A percentile compares a stretch with the other conserved stretches of the same genome.
These are phyloP conservation scores for Euphorbia lathyris DNA, from an alignment of 345 rosid genomes.

Conservation along the genomic window DNA sequence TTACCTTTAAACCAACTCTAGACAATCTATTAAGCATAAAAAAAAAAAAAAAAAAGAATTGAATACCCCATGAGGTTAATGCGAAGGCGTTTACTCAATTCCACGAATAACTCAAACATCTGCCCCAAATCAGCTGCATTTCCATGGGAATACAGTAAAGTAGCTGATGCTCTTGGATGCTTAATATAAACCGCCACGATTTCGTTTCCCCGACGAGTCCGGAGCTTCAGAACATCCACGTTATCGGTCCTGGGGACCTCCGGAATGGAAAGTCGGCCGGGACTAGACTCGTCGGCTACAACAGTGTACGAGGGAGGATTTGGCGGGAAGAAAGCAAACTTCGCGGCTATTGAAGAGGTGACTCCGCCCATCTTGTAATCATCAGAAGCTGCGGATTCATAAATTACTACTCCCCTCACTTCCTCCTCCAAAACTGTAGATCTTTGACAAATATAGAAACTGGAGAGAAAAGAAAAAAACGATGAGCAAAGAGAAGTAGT, in stretches of 20 bases:
- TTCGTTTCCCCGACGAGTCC: conserved; percentile 72
- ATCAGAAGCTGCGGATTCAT: conserved; percentile 41
- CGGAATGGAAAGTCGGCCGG: conserved; percentile 49
- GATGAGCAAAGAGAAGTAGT: not conserved
- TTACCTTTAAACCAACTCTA: not conserved
- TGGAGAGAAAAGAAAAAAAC: not conserved
- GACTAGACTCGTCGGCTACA: conserved; percentile 40
- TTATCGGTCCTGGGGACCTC: conserved; percentile 58
- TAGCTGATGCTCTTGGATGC: conserved; percentile 69
- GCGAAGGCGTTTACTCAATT: conserved; percentile 76
- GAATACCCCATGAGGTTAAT: conserved; percentile 85
- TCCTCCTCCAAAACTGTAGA: conserved; percentile 8
- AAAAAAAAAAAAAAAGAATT: conserved; percentile 3
- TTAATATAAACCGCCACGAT: conserved; percentile 73
- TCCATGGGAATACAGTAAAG: conserved; percentile 89
- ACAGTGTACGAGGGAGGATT: conserved; percentile 79
- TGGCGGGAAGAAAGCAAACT: conserved; percentile 98
- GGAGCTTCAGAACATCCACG: conserved; percentile 70
- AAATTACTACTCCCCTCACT: conserved; percentile 11
- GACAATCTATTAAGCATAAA: not conserved
- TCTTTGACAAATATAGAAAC: conserved; percentile 3
- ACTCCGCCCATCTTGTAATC: conserved; percentile 84
- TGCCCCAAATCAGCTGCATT: conserved; percentile 98
- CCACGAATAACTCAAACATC: conserved; percentile 88
- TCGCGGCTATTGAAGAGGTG: conserved; percentile 93